Evolutionary conservation across 2,329 filamentous ascomycete species (phyloP).

Genomic region (Pyrenophora seminiperda): DNA sequence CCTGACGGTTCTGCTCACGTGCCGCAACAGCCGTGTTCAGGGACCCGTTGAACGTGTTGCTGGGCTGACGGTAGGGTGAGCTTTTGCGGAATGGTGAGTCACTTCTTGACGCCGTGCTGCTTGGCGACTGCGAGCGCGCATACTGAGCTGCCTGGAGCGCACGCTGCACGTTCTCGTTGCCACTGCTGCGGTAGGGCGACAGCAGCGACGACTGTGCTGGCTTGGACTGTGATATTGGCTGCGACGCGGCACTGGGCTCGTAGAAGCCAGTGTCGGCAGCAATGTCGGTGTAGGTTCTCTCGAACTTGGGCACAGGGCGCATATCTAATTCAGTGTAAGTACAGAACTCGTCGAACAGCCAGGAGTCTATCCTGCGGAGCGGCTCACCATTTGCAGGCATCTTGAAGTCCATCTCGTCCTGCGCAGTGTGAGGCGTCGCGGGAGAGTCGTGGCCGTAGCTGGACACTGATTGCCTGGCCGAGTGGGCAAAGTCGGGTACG

Average conservation of each 20-base stretch:
- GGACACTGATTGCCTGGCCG: slow-evolving; percentile 63
- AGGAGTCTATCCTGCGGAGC: slow-evolving; percentile 46
- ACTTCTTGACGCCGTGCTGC: slow-evolving; percentile 61
- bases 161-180: slow-evolving; percentile 67
- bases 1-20: slow-evolving; percentile 67
- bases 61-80: slow-evolving; percentile 56
- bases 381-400: slow-evolving; percentile 62
- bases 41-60: slow-evolving; percentile 49
- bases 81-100: slow-evolving; percentile 81
- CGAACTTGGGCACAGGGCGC: slow-evolving; percentile 69
- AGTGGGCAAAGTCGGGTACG: slow-evolving; percentile 57
- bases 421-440: slow-evolving; percentile 63
- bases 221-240: slow-evolving; percentile 46
- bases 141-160: slow-evolving; percentile 79
- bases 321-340: slow-evolving; percentile 63
- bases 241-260: slow-evolving; percentile 69
- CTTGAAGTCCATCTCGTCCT: slow-evolving; percentile 60
- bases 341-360: slow-evolving; percentile 70
- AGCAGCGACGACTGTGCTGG: slow-evolving; percentile 58
- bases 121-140: slow-evolving; percentile 64
- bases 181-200: slow-evolving; percentile 54
- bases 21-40: slow-evolving; percentile 61
- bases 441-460: slow-evolving; percentile 66
- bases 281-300: slow-evolving; percentile 83
- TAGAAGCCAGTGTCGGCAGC: slow-evolving; percentile 80